Conservation (phyloP, 2,329 filamentous ascomycete species). For the Xylaria polymorpha region DNA sequence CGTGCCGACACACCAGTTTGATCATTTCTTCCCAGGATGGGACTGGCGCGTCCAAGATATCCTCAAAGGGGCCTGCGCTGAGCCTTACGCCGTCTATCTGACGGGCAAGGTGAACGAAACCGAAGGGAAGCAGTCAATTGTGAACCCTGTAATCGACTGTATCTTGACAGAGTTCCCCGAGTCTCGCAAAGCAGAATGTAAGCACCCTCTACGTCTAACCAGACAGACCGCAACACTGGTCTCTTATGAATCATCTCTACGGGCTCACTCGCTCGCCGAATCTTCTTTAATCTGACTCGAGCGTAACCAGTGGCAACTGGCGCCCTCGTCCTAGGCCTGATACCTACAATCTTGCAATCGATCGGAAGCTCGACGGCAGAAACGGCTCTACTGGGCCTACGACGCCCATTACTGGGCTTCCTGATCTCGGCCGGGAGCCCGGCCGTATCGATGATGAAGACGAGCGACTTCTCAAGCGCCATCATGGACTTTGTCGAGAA, state of each 20-base stretch:
- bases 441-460: slow-evolving; percentile 37
- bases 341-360: slow-evolving; percentile 39
- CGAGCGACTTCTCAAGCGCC: slow-evolving; percentile 29
- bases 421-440: slow-evolving; percentile 40
- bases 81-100: slow-evolving; percentile 33
- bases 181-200: slow-evolving; percentile 42
- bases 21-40: slow-evolving; percentile 39
- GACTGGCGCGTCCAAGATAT: slow-evolving; percentile 31
- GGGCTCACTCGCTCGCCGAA: background rate
- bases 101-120: slow-evolving; percentile 30
- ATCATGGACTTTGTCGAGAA: slow-evolving; percentile 29
- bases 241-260: background rate
- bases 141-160: slow-evolving; percentile 42
- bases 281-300: background rate
- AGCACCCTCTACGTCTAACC: slow-evolving; percentile 4
- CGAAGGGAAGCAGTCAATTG: slow-evolving; percentile 22
- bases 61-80: slow-evolving; percentile 34
- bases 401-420: slow-evolving; percentile 38
- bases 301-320: slow-evolving; percentile 35
- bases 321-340: slow-evolving; percentile 41
- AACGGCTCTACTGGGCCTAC: slow-evolving; percentile 36
- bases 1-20: slow-evolving; percentile 37
- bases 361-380: slow-evolving; percentile 41
- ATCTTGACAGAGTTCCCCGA: slow-evolving; percentile 39
- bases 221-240: no score